A percentile compares a stretch with the other conserved stretches of the same genome.
These are phyloP conservation scores for Penicillium arizonense DNA, from an alignment of 495 filamentous ascomycete genomes.

Conservation along the genomic window DNA sequence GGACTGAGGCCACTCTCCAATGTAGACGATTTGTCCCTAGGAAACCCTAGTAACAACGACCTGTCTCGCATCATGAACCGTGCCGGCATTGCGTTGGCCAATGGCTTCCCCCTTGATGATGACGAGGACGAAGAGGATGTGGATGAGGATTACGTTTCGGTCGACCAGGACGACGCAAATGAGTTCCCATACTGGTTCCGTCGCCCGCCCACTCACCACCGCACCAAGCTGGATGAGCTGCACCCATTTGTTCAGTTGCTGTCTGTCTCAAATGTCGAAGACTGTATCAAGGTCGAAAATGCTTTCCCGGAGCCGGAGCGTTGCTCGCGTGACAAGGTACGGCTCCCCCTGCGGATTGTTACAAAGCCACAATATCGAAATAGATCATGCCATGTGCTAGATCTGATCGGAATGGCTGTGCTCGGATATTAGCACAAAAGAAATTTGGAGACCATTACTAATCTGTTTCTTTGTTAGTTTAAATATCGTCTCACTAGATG, in stretches of 20 bases:
- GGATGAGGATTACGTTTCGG: constrained; percentile 44
- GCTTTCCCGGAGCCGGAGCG: constrained; percentile 72
- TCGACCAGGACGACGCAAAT: constrained; percentile 42
- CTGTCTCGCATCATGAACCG: constrained; percentile 34
- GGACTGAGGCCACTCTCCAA: constrained; percentile 37
- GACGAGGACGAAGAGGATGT: constrained; percentile 41
- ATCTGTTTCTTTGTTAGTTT: constrained; percentile 53
- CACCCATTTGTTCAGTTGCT: constrained; percentile 73
- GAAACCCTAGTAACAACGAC: constrained; percentile 30
- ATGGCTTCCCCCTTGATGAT: constrained; percentile 39
- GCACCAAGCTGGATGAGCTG: constrained; percentile 48
- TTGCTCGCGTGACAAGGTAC: constrained; percentile 77
- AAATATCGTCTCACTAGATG: constrained; percentile 75
- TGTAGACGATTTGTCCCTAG: constrained; percentile 29
- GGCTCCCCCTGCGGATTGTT: constrained; percentile 13
- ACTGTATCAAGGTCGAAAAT: constrained; percentile 73
- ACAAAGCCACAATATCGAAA: not conserved
- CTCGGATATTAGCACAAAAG: too few species aligned
- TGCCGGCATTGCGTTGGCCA: constrained; percentile 29
- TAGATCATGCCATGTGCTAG: too few species aligned
- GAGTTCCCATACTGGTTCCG: constrained; percentile 47
- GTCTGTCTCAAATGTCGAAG: constrained; percentile 69
- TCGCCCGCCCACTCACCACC: constrained; percentile 38
- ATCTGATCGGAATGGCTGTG: too few species aligned
- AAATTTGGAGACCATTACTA: not conserved